phyloP scores from a whole-genome alignment of 2,329 filamentous ascomycete species.

The Trichoderma sp. region DNA sequence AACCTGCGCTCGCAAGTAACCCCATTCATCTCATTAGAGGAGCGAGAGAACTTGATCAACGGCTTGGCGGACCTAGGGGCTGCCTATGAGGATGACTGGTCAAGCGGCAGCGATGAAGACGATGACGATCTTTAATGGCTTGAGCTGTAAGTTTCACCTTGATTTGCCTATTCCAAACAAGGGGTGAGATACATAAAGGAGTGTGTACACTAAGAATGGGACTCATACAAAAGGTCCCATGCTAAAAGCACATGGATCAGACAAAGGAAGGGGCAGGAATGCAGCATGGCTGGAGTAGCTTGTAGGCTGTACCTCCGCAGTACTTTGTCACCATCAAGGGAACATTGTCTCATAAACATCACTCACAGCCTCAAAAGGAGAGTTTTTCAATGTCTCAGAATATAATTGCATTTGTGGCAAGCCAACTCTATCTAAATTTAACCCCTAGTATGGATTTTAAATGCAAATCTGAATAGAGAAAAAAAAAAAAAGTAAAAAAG shows the following conservation, averaged over 20 bases:
- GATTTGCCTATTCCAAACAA: not conserved
- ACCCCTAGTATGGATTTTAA: constrained; percentile 21
- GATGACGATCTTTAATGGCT: constrained; percentile 51
- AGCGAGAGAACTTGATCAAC: constrained; percentile 80
- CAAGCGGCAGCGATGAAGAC: constrained; percentile 69
- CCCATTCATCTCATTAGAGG: constrained; percentile 66
- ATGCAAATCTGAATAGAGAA: constrained; percentile 22
- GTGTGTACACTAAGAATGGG: not conserved
- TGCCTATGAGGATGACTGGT: constrained; percentile 86
- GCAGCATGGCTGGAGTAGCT: not conserved
- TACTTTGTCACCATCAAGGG: not conserved
- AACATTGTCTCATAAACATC: not conserved
- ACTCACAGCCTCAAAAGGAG: not conserved
- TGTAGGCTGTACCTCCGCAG: not conserved
- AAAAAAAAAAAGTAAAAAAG: not conserved
- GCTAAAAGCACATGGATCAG: not conserved
- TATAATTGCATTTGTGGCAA: constrained; percentile 33
- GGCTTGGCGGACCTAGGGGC: constrained; percentile 79
- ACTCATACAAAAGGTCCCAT: not conserved
- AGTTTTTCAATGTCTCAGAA: constrained; percentile 12
- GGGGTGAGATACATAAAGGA: not conserved
- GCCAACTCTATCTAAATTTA: constrained; percentile 32
- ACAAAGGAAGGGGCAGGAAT: not conserved
- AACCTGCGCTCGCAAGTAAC: constrained; percentile 62
- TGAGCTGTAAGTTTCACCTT: not conserved